phyloP scores from a whole-genome alignment of 805 yeast species.

The Candida multigemmis region DNA sequence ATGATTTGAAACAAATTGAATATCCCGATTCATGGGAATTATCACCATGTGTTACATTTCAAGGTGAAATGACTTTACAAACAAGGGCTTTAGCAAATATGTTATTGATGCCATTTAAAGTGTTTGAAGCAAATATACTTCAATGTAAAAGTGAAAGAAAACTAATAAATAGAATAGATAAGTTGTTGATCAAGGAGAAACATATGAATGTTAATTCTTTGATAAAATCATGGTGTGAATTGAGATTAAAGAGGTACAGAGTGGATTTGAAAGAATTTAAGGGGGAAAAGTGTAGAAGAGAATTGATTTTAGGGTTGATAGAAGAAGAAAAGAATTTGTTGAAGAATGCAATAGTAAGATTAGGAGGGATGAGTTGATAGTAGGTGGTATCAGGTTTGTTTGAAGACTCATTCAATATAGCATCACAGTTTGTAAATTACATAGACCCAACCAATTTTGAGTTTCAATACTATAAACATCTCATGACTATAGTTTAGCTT shows the following conservation, averaged over 20 bases:
- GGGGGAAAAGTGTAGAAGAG: too few relatives aligned
- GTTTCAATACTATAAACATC: too few relatives aligned
- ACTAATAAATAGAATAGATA: slow-evolving; percentile 10
- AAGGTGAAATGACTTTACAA: slow-evolving; percentile 38
- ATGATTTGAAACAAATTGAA: slow-evolving; percentile 13
- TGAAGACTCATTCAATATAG: too few relatives aligned
- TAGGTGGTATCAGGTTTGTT: too few relatives aligned
- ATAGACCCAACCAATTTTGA: too few relatives aligned
- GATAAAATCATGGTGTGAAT: slow-evolving; percentile 16
- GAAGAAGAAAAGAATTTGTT: too few relatives aligned
- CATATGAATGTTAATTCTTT: slow-evolving; percentile 3
- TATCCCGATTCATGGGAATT: slow-evolving; percentile 32
- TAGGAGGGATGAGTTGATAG: too few relatives aligned
- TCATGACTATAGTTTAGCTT: too few relatives aligned
- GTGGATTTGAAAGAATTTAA: too few relatives aligned
- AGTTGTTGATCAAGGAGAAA: slow-evolving; percentile 11
- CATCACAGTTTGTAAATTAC: too few relatives aligned
- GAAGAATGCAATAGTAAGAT: too few relatives aligned
- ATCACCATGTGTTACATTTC: slow-evolving; percentile 25
- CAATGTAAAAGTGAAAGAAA: slow-evolving; percentile 11
- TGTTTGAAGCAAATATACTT: slow-evolving; percentile 14
- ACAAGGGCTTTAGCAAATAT: slow-evolving; percentile 29
- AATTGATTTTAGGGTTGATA: too few relatives aligned
- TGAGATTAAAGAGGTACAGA: slow-evolving; percentile 13
- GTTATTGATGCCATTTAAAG: slow-evolving; percentile 16